Conservation (phyloP, 2,329 filamentous ascomycete genomes). For the Alternaria ethzedia region DNA sequence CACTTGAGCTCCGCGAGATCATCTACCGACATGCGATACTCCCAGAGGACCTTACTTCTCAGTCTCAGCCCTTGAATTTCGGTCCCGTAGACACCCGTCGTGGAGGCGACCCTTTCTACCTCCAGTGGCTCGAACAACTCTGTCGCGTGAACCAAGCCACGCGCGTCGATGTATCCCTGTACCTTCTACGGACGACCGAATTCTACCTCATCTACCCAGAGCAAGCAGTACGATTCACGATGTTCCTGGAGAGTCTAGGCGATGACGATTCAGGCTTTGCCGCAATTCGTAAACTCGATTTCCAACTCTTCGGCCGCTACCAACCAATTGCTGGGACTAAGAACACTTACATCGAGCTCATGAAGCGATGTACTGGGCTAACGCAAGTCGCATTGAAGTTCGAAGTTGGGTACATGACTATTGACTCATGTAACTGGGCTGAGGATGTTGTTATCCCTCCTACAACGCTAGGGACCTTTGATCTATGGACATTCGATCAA, state of each 20-base stretch:
- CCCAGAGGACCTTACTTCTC: not conserved
- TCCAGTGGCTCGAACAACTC: constrained; percentile 6
- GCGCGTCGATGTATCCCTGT: constrained; percentile 7
- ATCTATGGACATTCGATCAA: not conserved
- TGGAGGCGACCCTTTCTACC: not conserved
- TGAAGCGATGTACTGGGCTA: not conserved
- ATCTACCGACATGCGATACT: constrained; percentile 1
- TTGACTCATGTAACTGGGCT: not conserved
- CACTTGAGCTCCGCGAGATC: constrained; percentile 6
- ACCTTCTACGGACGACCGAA: not conserved
- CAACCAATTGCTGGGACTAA: not conserved
- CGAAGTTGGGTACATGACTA: not conserved
- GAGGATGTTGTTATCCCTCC: not conserved
- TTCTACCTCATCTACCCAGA: constrained; percentile 2
- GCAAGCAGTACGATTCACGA: not conserved
- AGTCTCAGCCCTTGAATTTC: not conserved
- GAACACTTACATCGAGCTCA: constrained; percentile 1
- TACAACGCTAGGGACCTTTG: not conserved
- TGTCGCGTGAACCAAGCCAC: constrained; percentile 12
- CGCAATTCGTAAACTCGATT: constrained; percentile 3
- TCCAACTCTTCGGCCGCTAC: constrained; percentile 7
- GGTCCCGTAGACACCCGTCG: not conserved
- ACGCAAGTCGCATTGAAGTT: constrained; percentile 1
- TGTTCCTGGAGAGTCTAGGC: constrained; percentile 2
- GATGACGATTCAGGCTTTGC: not conserved